A percentile compares a stretch with the other conserved stretches of the same genome.
phyloP scores from a whole-genome alignment of 2,329 filamentous ascomycete genomes.

The Aspergillus ibericus region DNA sequence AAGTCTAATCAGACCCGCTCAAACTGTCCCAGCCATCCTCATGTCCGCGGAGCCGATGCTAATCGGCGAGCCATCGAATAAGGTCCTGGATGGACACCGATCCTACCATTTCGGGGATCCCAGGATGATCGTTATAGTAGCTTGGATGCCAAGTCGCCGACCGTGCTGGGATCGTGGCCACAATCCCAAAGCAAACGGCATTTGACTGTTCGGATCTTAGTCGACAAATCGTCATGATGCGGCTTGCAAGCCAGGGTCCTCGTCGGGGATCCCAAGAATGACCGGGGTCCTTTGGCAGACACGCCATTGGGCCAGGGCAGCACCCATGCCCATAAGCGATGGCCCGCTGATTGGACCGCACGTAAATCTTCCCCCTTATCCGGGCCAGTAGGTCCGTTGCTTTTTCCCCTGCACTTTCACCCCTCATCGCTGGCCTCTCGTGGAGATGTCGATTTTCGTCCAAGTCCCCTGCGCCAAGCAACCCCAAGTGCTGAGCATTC shows the following conservation, averaged over 20 bases:
- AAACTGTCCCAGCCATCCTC: neutral
- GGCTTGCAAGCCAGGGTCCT: neutral
- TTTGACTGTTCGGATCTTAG: neutral
- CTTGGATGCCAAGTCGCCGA: neutral
- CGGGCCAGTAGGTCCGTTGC: neutral
- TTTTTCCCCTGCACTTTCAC: neutral
- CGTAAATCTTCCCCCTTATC: neutral
- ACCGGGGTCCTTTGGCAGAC: neutral
- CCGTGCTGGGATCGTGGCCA: neutral
- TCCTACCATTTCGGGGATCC: neutral
- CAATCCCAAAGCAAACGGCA: neutral
- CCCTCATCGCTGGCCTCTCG: neutral
- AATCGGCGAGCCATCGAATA: constrained; percentile 3
- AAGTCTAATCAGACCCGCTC: neutral
- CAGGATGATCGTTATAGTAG: constrained; percentile 1
- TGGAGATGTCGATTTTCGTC: constrained; percentile 5
- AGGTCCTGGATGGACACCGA: neutral
- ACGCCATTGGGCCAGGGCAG: too few species aligned
- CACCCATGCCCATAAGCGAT: neutral
- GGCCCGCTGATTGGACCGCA: neutral
- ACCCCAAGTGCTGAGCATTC: neutral
- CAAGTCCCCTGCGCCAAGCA: neutral
- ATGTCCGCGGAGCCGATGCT: neutral
- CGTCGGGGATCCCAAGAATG: neutral
- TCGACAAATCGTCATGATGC: neutral